Evolutionary conservation across 352 stramenopile species (phyloP).

Genomic region (Chloridella minuta): DNA sequence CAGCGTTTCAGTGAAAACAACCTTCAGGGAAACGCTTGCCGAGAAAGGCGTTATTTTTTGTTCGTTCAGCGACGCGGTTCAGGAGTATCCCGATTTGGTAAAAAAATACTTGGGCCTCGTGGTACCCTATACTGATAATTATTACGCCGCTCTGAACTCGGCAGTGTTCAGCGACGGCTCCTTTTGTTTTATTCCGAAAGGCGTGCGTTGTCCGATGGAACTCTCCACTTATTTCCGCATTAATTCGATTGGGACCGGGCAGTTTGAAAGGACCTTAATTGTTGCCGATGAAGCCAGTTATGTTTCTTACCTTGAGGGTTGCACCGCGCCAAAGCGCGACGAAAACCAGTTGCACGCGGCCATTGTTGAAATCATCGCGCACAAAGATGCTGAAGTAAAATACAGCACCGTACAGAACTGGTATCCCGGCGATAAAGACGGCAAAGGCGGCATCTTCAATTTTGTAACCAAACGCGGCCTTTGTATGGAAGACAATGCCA

Average conservation of each 20-base stretch:
- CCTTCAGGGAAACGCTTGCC: background rate
- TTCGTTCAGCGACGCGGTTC: background rate
- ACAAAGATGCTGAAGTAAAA: background rate
- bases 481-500: background rate
- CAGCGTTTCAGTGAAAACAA: background rate
- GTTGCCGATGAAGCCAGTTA: background rate
- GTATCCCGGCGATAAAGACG: background rate
- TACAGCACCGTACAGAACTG: constrained; percentile 6
- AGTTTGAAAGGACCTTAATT: background rate
- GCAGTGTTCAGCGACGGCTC: background rate
- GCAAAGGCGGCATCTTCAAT: background rate
- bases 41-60: background rate
- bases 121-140: background rate
- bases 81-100: background rate
- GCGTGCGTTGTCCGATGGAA: background rate
- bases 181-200: background rate
- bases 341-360: background rate
- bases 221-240: background rate
- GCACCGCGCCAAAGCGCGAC: background rate
- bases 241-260: background rate
- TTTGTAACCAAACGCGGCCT: background rate
- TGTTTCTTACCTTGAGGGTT: background rate
- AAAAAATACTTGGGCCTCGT: background rate
- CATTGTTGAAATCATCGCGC: background rate
- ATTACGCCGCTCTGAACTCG: background rate